Conservation (phyloP, 805 yeast species). For the Metschnikowia dekortorum region DNA sequence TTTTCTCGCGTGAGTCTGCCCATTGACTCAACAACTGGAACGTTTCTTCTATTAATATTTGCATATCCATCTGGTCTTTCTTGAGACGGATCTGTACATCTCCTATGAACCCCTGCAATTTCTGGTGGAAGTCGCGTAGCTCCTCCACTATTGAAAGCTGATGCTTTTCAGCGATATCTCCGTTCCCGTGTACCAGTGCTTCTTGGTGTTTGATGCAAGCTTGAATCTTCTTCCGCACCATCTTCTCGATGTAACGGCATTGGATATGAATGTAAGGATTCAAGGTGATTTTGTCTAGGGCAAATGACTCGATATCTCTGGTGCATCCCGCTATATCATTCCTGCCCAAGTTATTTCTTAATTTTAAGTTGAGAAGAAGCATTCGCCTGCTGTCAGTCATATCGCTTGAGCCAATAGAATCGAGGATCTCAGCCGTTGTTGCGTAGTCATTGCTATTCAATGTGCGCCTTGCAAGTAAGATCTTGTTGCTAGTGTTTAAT, state of each 20-base stretch:
- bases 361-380: constrained; percentile 22
- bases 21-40: constrained; percentile 25
- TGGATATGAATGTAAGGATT: constrained; percentile 34
- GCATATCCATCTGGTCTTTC: constrained; percentile 28
- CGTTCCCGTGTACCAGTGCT: not conserved
- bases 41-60: constrained; percentile 17
- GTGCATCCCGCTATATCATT: constrained; percentile 20
- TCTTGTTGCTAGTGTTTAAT: constrained; percentile 25
- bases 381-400: constrained; percentile 25
- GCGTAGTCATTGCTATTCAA: constrained; percentile 24
- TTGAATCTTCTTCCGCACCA: constrained; percentile 15
- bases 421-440: constrained; percentile 22
- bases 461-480: constrained; percentile 27
- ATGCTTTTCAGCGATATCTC: not conserved
- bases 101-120: constrained; percentile 31
- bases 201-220: constrained; percentile 1
- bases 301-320: constrained; percentile 24
- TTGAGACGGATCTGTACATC: constrained; percentile 30
- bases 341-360: constrained; percentile 21
- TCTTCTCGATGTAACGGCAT: constrained; percentile 27
- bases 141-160: not conserved
- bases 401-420: constrained; percentile 19
- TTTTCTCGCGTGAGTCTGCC: constrained; percentile 14
- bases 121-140: constrained; percentile 11
- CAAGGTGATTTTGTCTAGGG: constrained; percentile 26